Evolutionary conservation across 2,329 filamentous ascomycete species (phyloP), one percentile per base, ranked within the genome.

Genomic region (Ciborinia camelliae): DNA sequence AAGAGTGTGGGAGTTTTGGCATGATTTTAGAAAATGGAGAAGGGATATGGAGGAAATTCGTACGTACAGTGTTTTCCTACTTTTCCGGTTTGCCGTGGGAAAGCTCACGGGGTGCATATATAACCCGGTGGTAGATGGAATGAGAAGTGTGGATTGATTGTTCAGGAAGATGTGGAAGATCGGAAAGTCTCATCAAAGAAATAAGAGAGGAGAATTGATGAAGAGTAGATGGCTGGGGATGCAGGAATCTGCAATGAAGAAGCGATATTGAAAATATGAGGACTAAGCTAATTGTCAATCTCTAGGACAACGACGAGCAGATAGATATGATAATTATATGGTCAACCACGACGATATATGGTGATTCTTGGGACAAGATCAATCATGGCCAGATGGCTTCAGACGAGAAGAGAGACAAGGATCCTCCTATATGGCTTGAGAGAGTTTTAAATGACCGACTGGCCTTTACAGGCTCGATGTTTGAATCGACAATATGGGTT

Each of bases 291-390:
- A 26, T 12, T 23, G 9, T 20, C 20, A 15, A 20, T 20, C 0
- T 37, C 1, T 12, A 63, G 60, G 60, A 18, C 26, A 32, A 23
- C 39, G 37, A 30, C 20, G 60, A 4, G 60, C 50, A 3, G 60
- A 57, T 53, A 63, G 18, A 57, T 63, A 63, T n/a, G 37, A 63
- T 26, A 37, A 51, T 20, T 20, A 63, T 55, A 45, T 63, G 60
- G 60, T 63, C 0, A 26, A 63, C 7, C 20, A 28, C 3, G 60
- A 63, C 20, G 39, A 54, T 26, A 20, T 63, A 47, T 63, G 60
- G 51, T 57, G 15, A 63, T 55, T 0, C 12, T 8, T 12, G 7
- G 4, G 15, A n/a, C 4, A 23, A 15, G 5, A 32, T 23, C 12
- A 23, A 15, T 9, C 41, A 23, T 14, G 15, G 41, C n/a, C 12